Evolutionary conservation across 345 rosid species (phyloP), one percentile per base, ranked within the genome.

Genomic region (Sisymbrium irio): DNA sequence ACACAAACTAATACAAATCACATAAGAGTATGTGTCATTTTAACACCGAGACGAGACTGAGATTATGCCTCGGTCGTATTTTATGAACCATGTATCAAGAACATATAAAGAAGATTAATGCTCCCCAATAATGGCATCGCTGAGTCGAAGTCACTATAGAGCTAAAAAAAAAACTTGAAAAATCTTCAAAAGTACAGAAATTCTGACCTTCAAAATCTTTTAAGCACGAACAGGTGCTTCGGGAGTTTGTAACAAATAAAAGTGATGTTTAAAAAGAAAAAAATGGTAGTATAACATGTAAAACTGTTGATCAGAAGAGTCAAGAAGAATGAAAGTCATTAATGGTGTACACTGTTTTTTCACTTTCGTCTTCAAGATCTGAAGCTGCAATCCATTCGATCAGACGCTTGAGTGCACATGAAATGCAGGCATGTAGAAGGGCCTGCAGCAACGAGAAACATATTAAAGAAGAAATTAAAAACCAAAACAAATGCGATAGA

Each of bases 321-420:
- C 28, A 47, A 40, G 65, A 54, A 62, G 62, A 47, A 20, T 30
- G 65, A 45, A 36, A 27, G 35, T 42, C 50, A 59, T 44, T 42
- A 44, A 4, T 32, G 17, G 60, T 71, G 45, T 77, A 19, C 85
- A 94, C 98, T 83, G 63, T 67, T 83, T 62, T 69, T 19, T 84
- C 93, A 59, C 90, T 89, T 70, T 82, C 88, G 42, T 89, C 96
- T 86, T 94, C 98, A 69, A 94, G 95, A 82, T 94, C 98, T 82
- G 96, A 89, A 72, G 98, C 97, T 76, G 97, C 92, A 82, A 94
- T 86, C 98, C 97, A 94, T 62, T 88, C 93, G 47, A 91, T 82
- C 12, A 85, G 65, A 65, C 95, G 97, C 85, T 91, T 91, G 76
- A 82, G 73, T 74, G 89, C 85, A 76, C 96, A 94, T 30, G 96